Conservation (phyloP, 805 yeast species). For the Starmera amethionina region DNA sequence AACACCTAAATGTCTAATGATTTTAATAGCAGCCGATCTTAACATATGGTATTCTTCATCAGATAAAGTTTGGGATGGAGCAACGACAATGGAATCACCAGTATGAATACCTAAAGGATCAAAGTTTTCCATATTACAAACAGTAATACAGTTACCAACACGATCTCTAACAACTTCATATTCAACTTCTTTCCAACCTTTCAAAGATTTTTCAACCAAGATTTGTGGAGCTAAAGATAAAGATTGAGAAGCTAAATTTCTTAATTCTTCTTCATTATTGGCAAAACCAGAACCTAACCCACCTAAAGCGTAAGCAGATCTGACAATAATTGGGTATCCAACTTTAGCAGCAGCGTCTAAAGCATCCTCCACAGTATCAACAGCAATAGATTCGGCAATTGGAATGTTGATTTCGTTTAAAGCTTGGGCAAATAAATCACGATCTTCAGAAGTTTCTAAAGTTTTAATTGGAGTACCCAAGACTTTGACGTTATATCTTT, state of each 20-base stretch:
- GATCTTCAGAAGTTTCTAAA: conserved; percentile 92
- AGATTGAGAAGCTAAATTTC: conserved; percentile 82
- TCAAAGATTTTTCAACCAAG: conserved; percentile 89
- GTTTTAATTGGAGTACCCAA: conserved; percentile 97
- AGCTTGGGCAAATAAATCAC: conserved; percentile 93
- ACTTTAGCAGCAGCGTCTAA: conserved; percentile 77
- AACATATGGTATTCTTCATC: conserved; percentile 98
- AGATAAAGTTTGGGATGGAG: conserved; percentile 94
- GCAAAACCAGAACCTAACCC: conserved; percentile 99
- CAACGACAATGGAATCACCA: conserved; percentile 98
- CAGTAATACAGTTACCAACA: conserved; percentile 95
- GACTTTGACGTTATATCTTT: conserved; percentile 85
- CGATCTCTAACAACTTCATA: conserved; percentile 97
- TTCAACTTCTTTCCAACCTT: conserved; percentile 99
- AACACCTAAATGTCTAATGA: conserved; percentile 95
- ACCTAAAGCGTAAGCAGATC: conserved; percentile 96
- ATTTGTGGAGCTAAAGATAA: conserved; percentile 89
- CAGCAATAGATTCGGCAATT: conserved; percentile 95
- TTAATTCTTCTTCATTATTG: conserved; percentile 67
- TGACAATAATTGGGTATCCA: conserved; percentile 93
- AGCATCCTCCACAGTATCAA: conserved; percentile 88
- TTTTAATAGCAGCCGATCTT: conserved; percentile 94
- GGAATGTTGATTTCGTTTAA: conserved; percentile 92
- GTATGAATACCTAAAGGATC: conserved; percentile 98
- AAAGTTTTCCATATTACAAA: conserved; percentile 98